Conservation (phyloP, 2,329 filamentous ascomycete genomes). For the Arthrobotrys conoides region DNA sequence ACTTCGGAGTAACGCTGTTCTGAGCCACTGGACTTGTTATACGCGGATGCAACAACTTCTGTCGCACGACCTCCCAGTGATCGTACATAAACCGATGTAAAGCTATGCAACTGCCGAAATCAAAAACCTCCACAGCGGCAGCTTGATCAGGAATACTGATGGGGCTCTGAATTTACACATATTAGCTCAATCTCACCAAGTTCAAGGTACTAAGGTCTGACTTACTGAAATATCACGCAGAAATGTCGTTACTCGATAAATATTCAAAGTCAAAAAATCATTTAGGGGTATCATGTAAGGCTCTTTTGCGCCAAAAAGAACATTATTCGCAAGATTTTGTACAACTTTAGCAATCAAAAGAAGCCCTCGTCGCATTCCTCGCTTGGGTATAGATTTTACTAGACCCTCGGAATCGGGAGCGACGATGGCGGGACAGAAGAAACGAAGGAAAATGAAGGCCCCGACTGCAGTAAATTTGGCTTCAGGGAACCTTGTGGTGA, state of each 20-base stretch:
- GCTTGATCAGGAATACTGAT: conserved; percentile 66
- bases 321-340: conserved; percentile 80
- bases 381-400: conserved; percentile 74
- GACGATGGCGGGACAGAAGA: conserved; percentile 81
- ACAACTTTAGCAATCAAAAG: conserved; percentile 80
- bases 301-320: conserved; percentile 79
- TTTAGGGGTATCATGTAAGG: conserved; percentile 81
- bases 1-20: conserved; percentile 51
- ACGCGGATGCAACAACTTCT: conserved; percentile 75
- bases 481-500: conserved; percentile 76
- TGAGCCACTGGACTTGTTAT: conserved; percentile 43
- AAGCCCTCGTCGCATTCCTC: conserved; percentile 78
- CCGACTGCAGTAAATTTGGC: conserved; percentile 81
- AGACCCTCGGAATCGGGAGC: conserved; percentile 78
- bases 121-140: conserved; percentile 70
- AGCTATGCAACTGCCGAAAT: conserved; percentile 79
- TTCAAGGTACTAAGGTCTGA: conserved; percentile 9
- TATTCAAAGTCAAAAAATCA: conserved; percentile 78
- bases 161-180: conserved; percentile 63
- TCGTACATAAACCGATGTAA: conserved; percentile 79
- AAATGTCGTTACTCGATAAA: conserved; percentile 77
- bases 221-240: conserved; percentile 77
- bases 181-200: neutral
- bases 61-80: conserved; percentile 79
- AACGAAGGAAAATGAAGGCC: conserved; percentile 79